These are phyloP conservation scores for Chytriomyces sp. DNA, from an alignment of 192 early-diverging fungal genomes.

Conservation along the genomic window DNA sequence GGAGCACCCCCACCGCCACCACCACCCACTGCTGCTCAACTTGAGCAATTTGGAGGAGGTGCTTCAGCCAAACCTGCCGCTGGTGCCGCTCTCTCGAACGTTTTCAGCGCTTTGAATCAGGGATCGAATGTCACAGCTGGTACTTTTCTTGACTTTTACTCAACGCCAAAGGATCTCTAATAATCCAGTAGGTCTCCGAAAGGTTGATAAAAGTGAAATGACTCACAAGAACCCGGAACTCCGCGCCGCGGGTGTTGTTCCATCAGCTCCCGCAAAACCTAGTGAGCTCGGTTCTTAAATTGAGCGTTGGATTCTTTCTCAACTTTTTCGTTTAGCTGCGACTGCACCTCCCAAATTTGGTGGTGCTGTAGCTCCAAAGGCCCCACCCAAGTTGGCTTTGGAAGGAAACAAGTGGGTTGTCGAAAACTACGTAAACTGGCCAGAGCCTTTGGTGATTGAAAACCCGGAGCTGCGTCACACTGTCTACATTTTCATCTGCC, in stretches of 20 bases:
- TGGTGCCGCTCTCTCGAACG: slow-evolving; percentile 45
- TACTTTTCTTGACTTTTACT: slow-evolving; percentile 42
- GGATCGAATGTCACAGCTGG: slow-evolving; percentile 58
- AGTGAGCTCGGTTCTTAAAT: not conserved
- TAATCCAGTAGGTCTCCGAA: slow-evolving; percentile 68
- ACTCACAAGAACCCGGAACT: slow-evolving; percentile 97
- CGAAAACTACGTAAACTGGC: slow-evolving; percentile 81
- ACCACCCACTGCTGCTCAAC: slow-evolving; percentile 39
- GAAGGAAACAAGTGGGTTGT: slow-evolving; percentile 94
- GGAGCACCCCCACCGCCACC: slow-evolving; percentile 9
- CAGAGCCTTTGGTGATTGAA: slow-evolving; percentile 72
- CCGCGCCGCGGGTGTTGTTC: slow-evolving; percentile 67
- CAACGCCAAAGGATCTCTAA: slow-evolving; percentile 32
- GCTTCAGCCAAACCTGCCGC: slow-evolving; percentile 18
- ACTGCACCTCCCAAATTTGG: slow-evolving; percentile 34
- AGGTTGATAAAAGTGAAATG: slow-evolving; percentile 95
- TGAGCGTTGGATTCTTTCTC: not conserved
- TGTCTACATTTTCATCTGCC: slow-evolving; percentile 94
- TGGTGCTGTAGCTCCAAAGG: slow-evolving; percentile 60
- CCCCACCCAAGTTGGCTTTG: slow-evolving; percentile 76
- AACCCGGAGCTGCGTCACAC: slow-evolving; percentile 80
- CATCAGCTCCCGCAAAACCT: slow-evolving; percentile 16
- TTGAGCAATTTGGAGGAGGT: not conserved
- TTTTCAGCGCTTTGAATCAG: slow-evolving; percentile 87
- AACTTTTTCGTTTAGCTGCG: slow-evolving; percentile 41